These are phyloP conservation scores for Fusarium beomiforme DNA, from an alignment of 2,329 filamentous ascomycete genomes.

Conservation along the genomic window DNA sequence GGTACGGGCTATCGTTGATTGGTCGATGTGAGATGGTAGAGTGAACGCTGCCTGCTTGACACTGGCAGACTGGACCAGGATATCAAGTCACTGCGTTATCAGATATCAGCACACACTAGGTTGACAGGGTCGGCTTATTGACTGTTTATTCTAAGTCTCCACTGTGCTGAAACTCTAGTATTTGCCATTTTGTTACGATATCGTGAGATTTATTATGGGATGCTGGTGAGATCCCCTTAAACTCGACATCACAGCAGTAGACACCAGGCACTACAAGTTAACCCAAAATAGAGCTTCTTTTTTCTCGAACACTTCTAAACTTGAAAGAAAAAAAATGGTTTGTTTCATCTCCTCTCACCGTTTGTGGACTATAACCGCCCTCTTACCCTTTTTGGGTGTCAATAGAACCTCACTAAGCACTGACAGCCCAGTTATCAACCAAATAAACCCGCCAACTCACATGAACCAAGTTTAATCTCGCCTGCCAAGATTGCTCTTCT, in stretches of 20 bases:
- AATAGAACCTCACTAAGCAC: slow-evolving; percentile 42
- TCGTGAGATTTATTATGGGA: background rate
- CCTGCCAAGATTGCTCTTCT: background rate
- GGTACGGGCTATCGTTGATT: background rate
- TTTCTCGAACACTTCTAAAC: background rate
- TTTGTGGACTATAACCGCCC: slow-evolving; percentile 8
- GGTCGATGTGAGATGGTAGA: background rate
- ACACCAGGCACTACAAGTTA: background rate
- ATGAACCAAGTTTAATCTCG: slow-evolving; percentile 3
- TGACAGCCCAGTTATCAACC: slow-evolving; percentile 3
- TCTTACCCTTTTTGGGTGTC: slow-evolving; percentile 38
- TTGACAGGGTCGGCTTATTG: background rate
- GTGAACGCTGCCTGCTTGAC: slow-evolving; percentile 7
- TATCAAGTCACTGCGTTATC: background rate
- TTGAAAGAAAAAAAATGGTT: background rate
- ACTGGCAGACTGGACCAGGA: background rate
- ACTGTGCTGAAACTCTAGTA: too few relatives aligned
- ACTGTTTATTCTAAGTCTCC: too few relatives aligned
- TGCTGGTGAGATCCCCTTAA: background rate
- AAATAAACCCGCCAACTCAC: background rate
- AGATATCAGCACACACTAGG: background rate
- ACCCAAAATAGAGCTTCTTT: too few relatives aligned
- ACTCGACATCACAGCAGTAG: background rate
- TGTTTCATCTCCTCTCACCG: slow-evolving; percentile 7
- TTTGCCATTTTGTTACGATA: fast-evolving